phyloP scores from a whole-genome alignment of 768 basidiomycete genomes.

The Tylopilus rubrobrunneus region DNA sequence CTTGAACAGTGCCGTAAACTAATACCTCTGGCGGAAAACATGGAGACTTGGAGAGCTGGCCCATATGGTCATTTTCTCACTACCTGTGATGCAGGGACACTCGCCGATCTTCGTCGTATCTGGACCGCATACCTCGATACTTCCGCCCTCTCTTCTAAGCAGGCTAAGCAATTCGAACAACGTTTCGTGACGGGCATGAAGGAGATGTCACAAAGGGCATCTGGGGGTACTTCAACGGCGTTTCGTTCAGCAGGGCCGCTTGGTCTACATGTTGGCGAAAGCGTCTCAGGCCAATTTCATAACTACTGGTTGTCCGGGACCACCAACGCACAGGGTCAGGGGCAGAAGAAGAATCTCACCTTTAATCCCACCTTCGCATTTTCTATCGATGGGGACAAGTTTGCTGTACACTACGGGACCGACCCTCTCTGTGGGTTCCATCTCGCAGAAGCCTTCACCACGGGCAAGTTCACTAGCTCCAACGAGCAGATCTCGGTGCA shows the following conservation, averaged over 20 bases:
- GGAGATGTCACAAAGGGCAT: neutral
- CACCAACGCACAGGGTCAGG: slow-evolving; percentile 6
- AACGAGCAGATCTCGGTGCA: neutral
- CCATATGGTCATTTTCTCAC: slow-evolving; percentile 25
- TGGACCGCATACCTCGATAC: slow-evolving; percentile 21
- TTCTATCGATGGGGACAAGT: slow-evolving; percentile 24
- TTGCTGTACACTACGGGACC: slow-evolving; percentile 27
- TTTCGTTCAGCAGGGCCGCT: slow-evolving; percentile 29
- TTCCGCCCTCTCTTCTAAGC: neutral
- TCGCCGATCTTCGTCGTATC: slow-evolving; percentile 14
- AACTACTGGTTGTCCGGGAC: slow-evolving; percentile 23
- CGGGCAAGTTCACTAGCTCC: slow-evolving; percentile 4
- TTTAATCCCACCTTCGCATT: slow-evolving; percentile 27
- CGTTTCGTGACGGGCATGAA: slow-evolving; percentile 11
- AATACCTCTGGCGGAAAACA: slow-evolving; percentile 11
- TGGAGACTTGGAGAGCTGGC: slow-evolving; percentile 20
- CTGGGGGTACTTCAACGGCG: slow-evolving; percentile 2
- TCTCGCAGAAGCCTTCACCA: slow-evolving; percentile 24
- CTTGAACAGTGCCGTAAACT: slow-evolving; percentile 27
- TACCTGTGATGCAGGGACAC: slow-evolving; percentile 19
- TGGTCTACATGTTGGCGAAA: neutral
- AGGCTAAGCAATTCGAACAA: slow-evolving; percentile 10
- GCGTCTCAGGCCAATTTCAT: slow-evolving; percentile 14
- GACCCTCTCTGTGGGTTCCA: slow-evolving; percentile 29
- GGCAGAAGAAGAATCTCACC: neutral